phyloP scores from a whole-genome alignment of 2,329 filamentous ascomycete species.

The Stachybotrys chlorohalonatus region DNA sequence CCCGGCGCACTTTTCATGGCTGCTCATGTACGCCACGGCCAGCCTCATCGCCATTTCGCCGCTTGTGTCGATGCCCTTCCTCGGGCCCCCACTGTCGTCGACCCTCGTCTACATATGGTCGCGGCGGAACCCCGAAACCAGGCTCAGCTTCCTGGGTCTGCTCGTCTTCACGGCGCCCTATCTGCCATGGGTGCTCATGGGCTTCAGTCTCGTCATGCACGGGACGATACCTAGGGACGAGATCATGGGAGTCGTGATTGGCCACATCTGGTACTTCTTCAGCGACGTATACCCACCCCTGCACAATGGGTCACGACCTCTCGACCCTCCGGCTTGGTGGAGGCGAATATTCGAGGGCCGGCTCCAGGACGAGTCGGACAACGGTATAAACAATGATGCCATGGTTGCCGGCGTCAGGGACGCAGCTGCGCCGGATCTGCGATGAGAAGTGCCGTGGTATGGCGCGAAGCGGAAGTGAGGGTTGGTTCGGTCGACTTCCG shows the following conservation, averaged over 20 bases:
- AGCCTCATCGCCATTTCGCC: slow-evolving; percentile 77
- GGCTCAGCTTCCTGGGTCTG: slow-evolving; percentile 80
- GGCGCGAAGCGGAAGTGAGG: neutral
- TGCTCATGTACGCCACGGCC: slow-evolving; percentile 75
- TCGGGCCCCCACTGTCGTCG: slow-evolving; percentile 87
- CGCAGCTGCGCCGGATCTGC: slow-evolving; percentile 13
- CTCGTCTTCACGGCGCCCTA: slow-evolving; percentile 91
- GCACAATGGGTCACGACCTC: slow-evolving; percentile 72
- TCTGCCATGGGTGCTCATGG: slow-evolving; percentile 91
- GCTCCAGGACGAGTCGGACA: slow-evolving; percentile 35
- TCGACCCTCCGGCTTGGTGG: slow-evolving; percentile 91
- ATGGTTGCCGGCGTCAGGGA: slow-evolving; percentile 43
- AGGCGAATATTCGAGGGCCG: slow-evolving; percentile 68
- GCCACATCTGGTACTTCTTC: slow-evolving; percentile 98
- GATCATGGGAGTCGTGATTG: slow-evolving; percentile 88
- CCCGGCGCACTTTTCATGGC: slow-evolving; percentile 90
- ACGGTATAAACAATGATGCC: slow-evolving; percentile 53
- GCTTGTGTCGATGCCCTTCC: slow-evolving; percentile 82
- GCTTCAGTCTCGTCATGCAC: slow-evolving; percentile 85
- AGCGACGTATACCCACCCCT: slow-evolving; percentile 91
- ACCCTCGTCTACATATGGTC: slow-evolving; percentile 98
- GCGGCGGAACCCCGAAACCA: slow-evolving; percentile 82
- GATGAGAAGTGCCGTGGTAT: neutral
- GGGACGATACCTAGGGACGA: slow-evolving; percentile 89
- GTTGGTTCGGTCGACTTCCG: neutral